Conservation (phyloP, 805 yeast species). For the Lipomyces yamadae region DNA sequence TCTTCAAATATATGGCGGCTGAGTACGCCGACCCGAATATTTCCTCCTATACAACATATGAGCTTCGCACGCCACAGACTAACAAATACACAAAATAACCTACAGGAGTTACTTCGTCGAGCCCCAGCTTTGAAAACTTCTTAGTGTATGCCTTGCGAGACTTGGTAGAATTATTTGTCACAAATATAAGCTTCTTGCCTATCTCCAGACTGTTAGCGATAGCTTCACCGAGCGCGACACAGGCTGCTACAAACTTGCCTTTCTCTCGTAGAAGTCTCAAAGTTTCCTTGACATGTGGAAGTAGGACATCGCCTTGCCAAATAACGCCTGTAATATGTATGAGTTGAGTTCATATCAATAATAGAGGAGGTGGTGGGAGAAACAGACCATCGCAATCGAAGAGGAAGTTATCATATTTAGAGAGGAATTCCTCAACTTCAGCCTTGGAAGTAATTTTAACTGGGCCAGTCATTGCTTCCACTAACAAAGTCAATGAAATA, state of each 20-base stretch:
- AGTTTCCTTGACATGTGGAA: conserved; percentile 82
- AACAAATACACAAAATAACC: not conserved
- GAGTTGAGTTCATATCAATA: not conserved
- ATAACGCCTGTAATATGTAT: conserved; percentile 59
- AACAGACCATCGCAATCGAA: conserved; percentile 85
- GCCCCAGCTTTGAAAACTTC: conserved; percentile 70
- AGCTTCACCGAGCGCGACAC: not conserved
- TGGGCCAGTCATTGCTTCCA: conserved; percentile 42
- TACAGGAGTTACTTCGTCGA: conserved; percentile 45
- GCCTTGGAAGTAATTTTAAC: conserved; percentile 54
- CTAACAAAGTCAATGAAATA: not conserved
- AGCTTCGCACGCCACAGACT: not conserved
- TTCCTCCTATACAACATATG: conserved; percentile 54
- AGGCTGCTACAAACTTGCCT: conserved; percentile 15
- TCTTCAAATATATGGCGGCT: conserved; percentile 80
- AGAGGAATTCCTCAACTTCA: conserved; percentile 60
- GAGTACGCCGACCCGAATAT: conserved; percentile 93
- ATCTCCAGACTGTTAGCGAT: not conserved
- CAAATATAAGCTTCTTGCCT: conserved; percentile 79
- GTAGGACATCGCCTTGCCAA: conserved; percentile 84
- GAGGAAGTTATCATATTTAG: conserved; percentile 77
- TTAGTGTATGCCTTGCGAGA: conserved; percentile 75
- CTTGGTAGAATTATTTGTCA: conserved; percentile 94
- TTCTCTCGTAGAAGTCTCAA: conserved; percentile 58
- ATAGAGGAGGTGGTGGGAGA: too few relatives aligned